Percentiles rank a stretch among this genome's conserved stretches.
Conservation (phyloP, 805 yeast species). For the Metschnikowia picachoensis region DNA sequence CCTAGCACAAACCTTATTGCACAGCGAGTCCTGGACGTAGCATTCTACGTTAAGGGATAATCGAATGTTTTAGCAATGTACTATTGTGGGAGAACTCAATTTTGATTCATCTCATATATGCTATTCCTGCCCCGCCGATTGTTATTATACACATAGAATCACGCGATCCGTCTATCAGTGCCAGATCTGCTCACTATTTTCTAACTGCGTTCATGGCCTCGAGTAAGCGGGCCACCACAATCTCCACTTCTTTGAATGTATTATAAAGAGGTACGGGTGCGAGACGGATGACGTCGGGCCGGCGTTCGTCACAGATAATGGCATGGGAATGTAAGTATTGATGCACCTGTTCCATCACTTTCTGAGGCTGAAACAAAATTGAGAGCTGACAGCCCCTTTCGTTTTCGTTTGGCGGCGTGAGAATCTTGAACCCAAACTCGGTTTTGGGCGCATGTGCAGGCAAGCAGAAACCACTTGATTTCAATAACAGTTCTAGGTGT, state of each 20-base stretch:
- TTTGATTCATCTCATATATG: too few species aligned
- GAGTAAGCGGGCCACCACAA: conserved; percentile 44
- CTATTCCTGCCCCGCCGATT: background rate
- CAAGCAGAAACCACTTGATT: conserved; percentile 44
- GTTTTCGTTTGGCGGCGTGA: conserved; percentile 58
- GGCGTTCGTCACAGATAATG: conserved; percentile 80
- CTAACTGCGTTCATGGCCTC: conserved; percentile 27
- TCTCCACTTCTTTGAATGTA: conserved; percentile 58
- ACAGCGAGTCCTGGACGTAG: too few species aligned
- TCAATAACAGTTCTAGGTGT: conserved; percentile 49
- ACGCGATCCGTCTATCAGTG: too few species aligned
- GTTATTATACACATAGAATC: background rate
- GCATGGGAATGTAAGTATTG: conserved; percentile 51
- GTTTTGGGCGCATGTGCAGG: conserved; percentile 16
- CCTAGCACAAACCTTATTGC: too few species aligned
- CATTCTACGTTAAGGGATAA: too few species aligned
- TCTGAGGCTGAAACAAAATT: conserved; percentile 52
- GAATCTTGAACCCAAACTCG: conserved; percentile 52
- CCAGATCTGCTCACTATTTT: background rate
- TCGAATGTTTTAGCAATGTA: too few species aligned
- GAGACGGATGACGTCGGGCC: conserved; percentile 86
- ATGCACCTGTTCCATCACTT: conserved; percentile 61
- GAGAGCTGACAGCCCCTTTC: conserved; percentile 84
- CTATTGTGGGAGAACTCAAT: too few species aligned
- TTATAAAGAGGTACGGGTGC: conserved; percentile 87